Conservation (phyloP, 257 asterid genomes). For the Ballota nigra region DNA sequence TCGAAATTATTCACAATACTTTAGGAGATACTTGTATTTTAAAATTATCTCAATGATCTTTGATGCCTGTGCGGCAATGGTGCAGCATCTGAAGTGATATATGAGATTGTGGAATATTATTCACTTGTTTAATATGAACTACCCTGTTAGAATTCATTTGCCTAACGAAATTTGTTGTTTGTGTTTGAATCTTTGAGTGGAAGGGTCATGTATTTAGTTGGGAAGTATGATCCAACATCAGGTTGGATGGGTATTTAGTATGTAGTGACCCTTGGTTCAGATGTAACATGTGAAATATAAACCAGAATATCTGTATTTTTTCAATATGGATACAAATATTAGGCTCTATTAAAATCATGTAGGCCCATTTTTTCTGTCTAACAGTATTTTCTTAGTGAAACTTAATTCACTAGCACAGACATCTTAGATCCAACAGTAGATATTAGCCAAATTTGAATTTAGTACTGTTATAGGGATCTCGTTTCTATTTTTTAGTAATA, state of each 20-base stretch:
- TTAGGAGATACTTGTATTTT: not conserved
- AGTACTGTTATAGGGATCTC: too few relatives aligned
- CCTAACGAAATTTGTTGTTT: not conserved
- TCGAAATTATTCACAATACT: not conserved
- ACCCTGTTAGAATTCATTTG: constrained; percentile 1
- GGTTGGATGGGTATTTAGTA: not conserved
- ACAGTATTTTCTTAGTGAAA: constrained; percentile 8
- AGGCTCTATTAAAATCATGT: not conserved
- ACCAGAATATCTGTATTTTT: not conserved
- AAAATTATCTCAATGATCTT: constrained; percentile 6
- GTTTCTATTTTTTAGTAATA: too few relatives aligned
- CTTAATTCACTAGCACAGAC: not conserved
- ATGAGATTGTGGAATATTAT: constrained; percentile 8
- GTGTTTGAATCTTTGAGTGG: not conserved
- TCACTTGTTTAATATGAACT: not conserved
- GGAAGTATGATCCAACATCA: constrained; percentile 2
- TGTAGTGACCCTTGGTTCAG: not conserved
- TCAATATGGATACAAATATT: not conserved
- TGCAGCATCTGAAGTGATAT: constrained; percentile 6
- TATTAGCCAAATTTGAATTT: constrained; percentile 9
- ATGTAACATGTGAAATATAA: not conserved
- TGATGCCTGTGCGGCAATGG: not conserved
- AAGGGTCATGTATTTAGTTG: not conserved
- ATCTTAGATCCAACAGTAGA: not conserved
- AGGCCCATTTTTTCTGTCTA: not conserved